Percentiles rank a stretch among this genome's conserved stretches.
Conservation (phyloP, 768 basidiomycete genomes). For the Austroboletus festivus region DNA sequence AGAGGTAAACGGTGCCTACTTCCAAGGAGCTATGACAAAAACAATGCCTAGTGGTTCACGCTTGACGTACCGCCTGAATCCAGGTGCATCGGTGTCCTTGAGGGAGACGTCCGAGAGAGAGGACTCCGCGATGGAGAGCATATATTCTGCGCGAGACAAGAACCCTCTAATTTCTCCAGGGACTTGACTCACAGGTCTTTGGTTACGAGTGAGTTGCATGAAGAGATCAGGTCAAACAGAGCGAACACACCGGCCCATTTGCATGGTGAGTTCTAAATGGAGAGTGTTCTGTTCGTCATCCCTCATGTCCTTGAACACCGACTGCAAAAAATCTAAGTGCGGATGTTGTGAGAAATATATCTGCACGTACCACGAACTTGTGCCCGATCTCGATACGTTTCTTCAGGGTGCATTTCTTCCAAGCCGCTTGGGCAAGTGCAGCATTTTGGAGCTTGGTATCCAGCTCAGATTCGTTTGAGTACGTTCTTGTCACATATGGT, state of each 20-base stretch:
- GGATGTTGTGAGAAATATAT: constrained; percentile 1
- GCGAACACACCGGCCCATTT: constrained; percentile 82
- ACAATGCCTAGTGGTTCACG: constrained; percentile 85
- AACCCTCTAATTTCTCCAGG: constrained; percentile 80
- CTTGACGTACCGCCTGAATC: constrained; percentile 80
- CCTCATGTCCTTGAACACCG: constrained; percentile 43
- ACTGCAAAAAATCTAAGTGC: constrained; percentile 28
- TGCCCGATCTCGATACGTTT: constrained; percentile 70
- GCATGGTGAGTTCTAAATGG: constrained; percentile 71
- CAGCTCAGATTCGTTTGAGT: constrained; percentile 60
- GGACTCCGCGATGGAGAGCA: constrained; percentile 78
- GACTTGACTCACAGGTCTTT: constrained; percentile 74
- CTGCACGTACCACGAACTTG: constrained; percentile 60
- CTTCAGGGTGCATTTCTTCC: constrained; percentile 56
- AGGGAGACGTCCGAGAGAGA: constrained; percentile 74
- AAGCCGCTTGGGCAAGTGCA: constrained; percentile 66
- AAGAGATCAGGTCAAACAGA: background rate
- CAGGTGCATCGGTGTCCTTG: constrained; percentile 74
- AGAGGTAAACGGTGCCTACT: constrained; percentile 48
- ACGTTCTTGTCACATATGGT: constrained; percentile 55
- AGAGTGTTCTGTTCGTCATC: constrained; percentile 48
- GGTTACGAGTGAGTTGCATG: background rate
- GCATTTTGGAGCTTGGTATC: constrained; percentile 56
- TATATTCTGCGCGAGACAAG: constrained; percentile 76
- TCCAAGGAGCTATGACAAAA: constrained; percentile 89